phyloP scores from a whole-genome alignment of 208 protist species.

The Wallacemonas collosoma region DNA sequence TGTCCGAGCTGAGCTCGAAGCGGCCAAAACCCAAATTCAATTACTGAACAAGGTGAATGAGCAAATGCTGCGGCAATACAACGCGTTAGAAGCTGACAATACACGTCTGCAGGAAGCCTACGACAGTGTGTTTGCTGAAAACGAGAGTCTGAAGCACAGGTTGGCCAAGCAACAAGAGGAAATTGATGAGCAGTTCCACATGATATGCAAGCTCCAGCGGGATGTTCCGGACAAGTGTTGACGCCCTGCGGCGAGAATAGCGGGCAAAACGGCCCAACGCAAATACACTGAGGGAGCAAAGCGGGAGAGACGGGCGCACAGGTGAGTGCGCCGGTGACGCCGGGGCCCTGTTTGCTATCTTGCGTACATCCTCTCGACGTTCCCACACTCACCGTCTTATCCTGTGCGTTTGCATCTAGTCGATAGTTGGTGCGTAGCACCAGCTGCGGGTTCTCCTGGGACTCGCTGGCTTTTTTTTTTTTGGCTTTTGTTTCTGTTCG shows the following conservation, averaged over 20 bases:
- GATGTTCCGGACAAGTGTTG: conserved; percentile 13
- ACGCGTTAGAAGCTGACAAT: conserved; percentile 54
- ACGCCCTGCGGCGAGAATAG: background rate
- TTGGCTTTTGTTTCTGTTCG: no score
- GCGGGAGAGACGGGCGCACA: no score
- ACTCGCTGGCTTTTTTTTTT: no score
- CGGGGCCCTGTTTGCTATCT: no score
- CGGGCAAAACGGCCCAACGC: no score
- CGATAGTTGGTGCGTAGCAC: no score
- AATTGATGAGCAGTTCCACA: conserved; percentile 42
- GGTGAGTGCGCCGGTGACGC: no score
- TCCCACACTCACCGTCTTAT: no score
- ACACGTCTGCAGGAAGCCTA: conserved; percentile 33
- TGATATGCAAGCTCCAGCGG: conserved; percentile 50
- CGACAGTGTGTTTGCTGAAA: conserved; percentile 29
- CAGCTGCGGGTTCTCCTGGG: no score
- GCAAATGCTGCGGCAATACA: conserved; percentile 41
- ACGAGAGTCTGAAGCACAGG: conserved; percentile 34
- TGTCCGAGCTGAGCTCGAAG: conserved; percentile 34
- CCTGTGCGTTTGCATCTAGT: no score
- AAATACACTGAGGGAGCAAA: no score
- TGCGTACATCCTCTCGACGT: no score
- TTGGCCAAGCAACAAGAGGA: conserved; percentile 35
- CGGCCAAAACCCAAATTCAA: conserved; percentile 61
- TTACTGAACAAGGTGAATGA: conserved; percentile 59